These are phyloP conservation scores for Aureoboletus auriporus DNA, from an alignment of 768 basidiomycete species.

Conservation along the genomic window DNA sequence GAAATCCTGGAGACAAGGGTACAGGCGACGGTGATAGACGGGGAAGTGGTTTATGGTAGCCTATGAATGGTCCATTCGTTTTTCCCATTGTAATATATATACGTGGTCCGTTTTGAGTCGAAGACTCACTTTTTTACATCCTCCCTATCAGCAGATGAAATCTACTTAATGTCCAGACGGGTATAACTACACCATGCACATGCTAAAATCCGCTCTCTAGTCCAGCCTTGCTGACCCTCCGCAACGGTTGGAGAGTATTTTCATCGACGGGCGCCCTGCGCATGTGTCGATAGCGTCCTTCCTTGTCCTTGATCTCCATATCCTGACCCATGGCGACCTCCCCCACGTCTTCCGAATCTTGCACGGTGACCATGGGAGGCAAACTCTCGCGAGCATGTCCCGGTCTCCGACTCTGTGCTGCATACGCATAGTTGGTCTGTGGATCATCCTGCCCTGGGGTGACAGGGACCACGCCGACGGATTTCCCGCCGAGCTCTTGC, in stretches of 20 bases:
- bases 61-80: constrained; percentile 6
- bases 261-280: constrained; percentile 85
- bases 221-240: constrained; percentile 91
- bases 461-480: constrained; percentile 22
- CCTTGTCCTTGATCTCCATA: constrained; percentile 83
- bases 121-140: too few relatives aligned
- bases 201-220: constrained; percentile 60
- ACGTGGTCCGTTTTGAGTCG: not conserved
- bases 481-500: constrained; percentile 69
- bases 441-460: constrained; percentile 22
- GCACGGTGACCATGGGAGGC: constrained; percentile 28
- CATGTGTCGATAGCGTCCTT: constrained; percentile 84
- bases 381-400: constrained; percentile 74
- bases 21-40: constrained; percentile 72
- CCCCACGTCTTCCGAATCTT: constrained; percentile 25
- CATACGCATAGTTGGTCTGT: constrained; percentile 38
- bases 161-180: constrained; percentile 9
- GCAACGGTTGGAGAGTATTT: constrained; percentile 82
- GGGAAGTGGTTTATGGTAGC: constrained; percentile 58
- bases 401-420: constrained; percentile 47
- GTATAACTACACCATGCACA: constrained; percentile 12
- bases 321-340: constrained; percentile 63
- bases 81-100: not conserved
- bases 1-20: constrained; percentile 70
- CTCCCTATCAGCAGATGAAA: not conserved